Evolutionary conservation across 768 basidiomycete genomes (phyloP).

Genomic region (Leccinum incarnatum): DNA sequence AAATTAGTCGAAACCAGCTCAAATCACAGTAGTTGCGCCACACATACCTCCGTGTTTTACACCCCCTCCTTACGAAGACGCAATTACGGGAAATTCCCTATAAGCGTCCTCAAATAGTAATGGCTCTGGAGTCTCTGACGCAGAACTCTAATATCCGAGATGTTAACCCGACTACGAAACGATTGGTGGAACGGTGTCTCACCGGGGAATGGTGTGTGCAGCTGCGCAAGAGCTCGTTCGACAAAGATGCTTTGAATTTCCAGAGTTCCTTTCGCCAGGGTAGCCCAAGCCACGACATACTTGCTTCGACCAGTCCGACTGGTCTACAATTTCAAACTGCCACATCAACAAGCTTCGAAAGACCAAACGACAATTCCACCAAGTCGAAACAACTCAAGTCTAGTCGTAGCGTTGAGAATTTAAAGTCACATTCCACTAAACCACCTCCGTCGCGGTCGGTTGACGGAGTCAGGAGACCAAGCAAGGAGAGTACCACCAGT

Average conservation of each 20-base stretch:
- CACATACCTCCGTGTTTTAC: conserved; percentile 94
- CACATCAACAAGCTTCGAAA: conserved; percentile 10
- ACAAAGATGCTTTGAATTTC: conserved; percentile 26
- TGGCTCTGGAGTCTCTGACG: conserved; percentile 74
- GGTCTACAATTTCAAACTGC: conserved; percentile 4
- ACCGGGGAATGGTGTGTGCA: conserved; percentile 84
- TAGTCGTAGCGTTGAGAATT: conserved; percentile 65
- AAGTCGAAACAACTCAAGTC: conserved; percentile 51
- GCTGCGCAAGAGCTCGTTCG: conserved; percentile 43
- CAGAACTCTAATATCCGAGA: conserved; percentile 76
- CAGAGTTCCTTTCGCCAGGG: conserved; percentile 32
- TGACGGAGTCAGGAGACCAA: conserved; percentile 40
- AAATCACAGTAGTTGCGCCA: conserved; percentile 68
- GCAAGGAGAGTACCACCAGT: conserved; percentile 36
- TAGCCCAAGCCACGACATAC: conserved; percentile 45
- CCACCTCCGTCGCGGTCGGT: conserved; percentile 32
- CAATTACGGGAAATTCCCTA: conserved; percentile 84
- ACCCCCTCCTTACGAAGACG: conserved; percentile 92
- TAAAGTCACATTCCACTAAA: conserved; percentile 35
- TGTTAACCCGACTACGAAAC: conserved; percentile 80
- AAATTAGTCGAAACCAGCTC: conserved; percentile 2
- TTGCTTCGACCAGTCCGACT: conserved; percentile 36
- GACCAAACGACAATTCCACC: conserved; percentile 23
- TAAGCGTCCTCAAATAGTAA: conserved; percentile 88
- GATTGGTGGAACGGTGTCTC: conserved; percentile 90